A percentile compares a stretch with the other conserved stretches of the same genome.
These are phyloP conservation scores for Exophiala sideris DNA, from an alignment of 2,329 filamentous ascomycete species.

Conservation along the genomic window DNA sequence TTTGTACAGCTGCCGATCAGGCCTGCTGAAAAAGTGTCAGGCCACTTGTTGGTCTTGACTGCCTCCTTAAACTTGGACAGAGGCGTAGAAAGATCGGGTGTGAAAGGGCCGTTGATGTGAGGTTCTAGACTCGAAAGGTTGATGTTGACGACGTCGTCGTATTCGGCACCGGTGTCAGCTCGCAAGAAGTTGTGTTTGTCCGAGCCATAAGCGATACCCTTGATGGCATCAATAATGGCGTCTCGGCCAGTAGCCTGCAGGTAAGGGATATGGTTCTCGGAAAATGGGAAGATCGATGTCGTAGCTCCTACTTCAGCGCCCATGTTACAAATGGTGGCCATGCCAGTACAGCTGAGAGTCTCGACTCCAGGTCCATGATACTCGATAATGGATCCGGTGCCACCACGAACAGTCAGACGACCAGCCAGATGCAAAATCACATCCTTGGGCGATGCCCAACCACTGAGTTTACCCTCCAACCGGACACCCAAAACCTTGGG, in stretches of 20 bases:
- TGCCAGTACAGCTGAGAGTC: conserved; percentile 84
- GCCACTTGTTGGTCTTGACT: conserved; percentile 83
- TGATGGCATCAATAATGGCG: conserved; percentile 65
- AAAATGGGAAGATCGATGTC: conserved; percentile 93
- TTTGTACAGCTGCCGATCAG: conserved; percentile 98
- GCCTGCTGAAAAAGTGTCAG: conserved; percentile 82
- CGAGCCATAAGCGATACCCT: conserved; percentile 57
- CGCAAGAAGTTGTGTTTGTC: conserved; percentile 63
- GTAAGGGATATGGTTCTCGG: conserved; percentile 77
- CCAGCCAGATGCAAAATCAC: conserved; percentile 88
- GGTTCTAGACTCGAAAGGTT: conserved; percentile 87
- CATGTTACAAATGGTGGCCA: conserved; percentile 92
- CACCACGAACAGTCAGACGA: conserved; percentile 84
- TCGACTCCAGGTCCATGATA: conserved; percentile 89
- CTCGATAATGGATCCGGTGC: conserved; percentile 92
- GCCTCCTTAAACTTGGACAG: conserved; percentile 84
- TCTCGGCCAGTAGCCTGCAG: conserved; percentile 77
- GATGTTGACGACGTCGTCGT: conserved; percentile 88
- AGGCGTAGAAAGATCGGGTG: conserved; percentile 89
- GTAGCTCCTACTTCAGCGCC: conserved; percentile 85
- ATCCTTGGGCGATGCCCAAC: conserved; percentile 94
- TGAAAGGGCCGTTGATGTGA: conserved; percentile 95
- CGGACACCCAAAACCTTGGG: conserved; percentile 84
- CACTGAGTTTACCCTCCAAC: conserved; percentile 76
- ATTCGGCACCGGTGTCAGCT: conserved; percentile 77